Evolutionary conservation across 495 filamentous ascomycete genomes (phyloP), one percentile per base, ranked within the genome.

Genomic region (Durotheca rogersii): DNA sequence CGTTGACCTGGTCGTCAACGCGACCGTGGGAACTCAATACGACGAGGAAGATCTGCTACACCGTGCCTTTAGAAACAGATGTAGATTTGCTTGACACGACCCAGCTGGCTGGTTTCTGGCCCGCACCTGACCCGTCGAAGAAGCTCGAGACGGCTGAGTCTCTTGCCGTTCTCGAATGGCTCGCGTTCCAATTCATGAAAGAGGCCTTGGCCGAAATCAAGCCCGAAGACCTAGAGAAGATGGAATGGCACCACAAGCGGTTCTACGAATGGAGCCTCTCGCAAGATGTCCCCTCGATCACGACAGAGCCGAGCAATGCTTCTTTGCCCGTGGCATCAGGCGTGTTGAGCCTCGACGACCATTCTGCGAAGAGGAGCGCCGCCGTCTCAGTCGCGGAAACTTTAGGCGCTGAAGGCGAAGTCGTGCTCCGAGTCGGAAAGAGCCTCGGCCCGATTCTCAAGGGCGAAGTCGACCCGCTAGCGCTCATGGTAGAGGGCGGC

Each of bases 361-460:
- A 4, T n/a, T 16, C 32, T n/a, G 32, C 32, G 11, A 35, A 35
- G 32, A 35, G 15, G 32, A 16, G 12, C 11, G 32, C 32, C 15
- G 32, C 21, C 4, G 20, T 41, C 4, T 4, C 4, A n/a, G 10
- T 19, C 14, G 31, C 20, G 1, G 15, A 14, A 18, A 31, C 29
- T 6, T 21, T 37, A 7, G 33, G 41, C 7, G 41, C 41, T 3
- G 23, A 44, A 27, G 41, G 41, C 1, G 41, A 44, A 15, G 18
- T 31, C 1, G 23, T 44, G 7, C 15, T 31, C 10, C 25, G 41
- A 6, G 19, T 44, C 12, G 23, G 41, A 11, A 9, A 51, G 37
- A 67, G 67, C 20, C 61, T 72, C 34, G 54, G 39, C 1, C 32
- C 44, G 7, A 70, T 76, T 7, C 58, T 76, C 9, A 50, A 56